Conservation (phyloP, 257 asterid genomes). For the Gentiana straminea region DNA sequence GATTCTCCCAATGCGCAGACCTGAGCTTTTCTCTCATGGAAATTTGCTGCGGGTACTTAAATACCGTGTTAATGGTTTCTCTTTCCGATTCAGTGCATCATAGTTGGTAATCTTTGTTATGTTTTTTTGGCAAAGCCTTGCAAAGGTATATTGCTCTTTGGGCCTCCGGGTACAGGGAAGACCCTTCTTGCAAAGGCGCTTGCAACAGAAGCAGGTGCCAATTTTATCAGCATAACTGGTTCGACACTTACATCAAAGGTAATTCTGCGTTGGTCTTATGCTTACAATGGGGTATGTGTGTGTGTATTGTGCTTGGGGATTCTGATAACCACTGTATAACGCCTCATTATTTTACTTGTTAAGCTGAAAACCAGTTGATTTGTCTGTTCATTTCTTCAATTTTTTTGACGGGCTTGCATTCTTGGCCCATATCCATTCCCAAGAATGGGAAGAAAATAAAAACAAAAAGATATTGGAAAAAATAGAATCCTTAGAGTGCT, state of each 20-base stretch:
- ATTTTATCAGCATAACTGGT: conserved; percentile 93
- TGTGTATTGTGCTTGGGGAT: no score
- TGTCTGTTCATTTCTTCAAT: no score
- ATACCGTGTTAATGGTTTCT: neutral
- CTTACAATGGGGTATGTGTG: no score
- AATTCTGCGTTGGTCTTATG: neutral
- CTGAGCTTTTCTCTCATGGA: conserved; percentile 92
- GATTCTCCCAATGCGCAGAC: conserved; percentile 94
- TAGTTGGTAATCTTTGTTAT: conserved; percentile 1
- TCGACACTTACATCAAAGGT: conserved; percentile 98
- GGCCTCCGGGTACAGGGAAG: conserved; percentile 99
- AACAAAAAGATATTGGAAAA: no score
- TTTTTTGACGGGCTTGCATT: no score
- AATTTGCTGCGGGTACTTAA: conserved; percentile 78
- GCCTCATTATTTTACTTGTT: no score
- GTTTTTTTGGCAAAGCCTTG: conserved; percentile 58
- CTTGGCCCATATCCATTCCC: no score
- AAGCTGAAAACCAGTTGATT: no score
- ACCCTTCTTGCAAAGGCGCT: conserved; percentile 97
- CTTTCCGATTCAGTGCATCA: neutral
- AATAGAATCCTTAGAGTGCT: no score
- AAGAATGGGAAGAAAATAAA: no score
- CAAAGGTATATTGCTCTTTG: conserved; percentile 96
- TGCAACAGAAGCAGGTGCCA: conserved; percentile 98
- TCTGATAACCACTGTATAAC: no score